These are phyloP conservation scores for Paecilomyces sp. DNA, from an alignment of 2,329 filamentous ascomycete species.

Conservation along the genomic window DNA sequence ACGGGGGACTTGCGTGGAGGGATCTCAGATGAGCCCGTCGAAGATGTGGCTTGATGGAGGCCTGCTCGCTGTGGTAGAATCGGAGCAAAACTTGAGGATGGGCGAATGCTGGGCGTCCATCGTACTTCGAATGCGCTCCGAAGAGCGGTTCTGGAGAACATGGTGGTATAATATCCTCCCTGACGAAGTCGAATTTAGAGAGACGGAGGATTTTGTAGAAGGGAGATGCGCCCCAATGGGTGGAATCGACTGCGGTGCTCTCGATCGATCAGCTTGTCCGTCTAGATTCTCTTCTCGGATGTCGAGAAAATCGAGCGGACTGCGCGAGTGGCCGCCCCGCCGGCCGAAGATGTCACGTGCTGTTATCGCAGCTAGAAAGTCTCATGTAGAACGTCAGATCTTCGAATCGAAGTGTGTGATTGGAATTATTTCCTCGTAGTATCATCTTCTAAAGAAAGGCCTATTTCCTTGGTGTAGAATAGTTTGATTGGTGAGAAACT, in stretches of 20 bases:
- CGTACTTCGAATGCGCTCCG: slow-evolving; percentile 20
- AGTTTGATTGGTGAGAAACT: too few relatives aligned
- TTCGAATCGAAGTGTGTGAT: too few relatives aligned
- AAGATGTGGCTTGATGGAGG: slow-evolving; percentile 29
- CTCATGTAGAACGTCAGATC: too few relatives aligned
- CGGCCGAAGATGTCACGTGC: slow-evolving; percentile 23
- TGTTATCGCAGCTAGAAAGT: background rate
- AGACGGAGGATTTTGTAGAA: slow-evolving; percentile 4
- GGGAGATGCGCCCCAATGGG: slow-evolving; percentile 5
- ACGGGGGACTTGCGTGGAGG: slow-evolving; percentile 22
- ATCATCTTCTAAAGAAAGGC: too few relatives aligned
- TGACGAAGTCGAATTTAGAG: slow-evolving; percentile 6
- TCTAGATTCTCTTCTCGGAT: slow-evolving; percentile 5
- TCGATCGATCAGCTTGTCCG: slow-evolving; percentile 4
- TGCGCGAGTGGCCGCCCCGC: slow-evolving; percentile 20
- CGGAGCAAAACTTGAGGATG: slow-evolving; percentile 9
- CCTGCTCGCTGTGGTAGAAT: slow-evolving; percentile 30
- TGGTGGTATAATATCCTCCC: slow-evolving; percentile 10
- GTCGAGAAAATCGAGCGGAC: slow-evolving; percentile 26
- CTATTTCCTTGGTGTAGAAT: background rate
- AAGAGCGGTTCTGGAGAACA: slow-evolving; percentile 32
- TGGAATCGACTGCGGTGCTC: background rate
- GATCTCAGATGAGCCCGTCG: slow-evolving; percentile 20
- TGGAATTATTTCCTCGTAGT: too few relatives aligned
- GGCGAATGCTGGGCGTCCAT: slow-evolving; percentile 7